A percentile compares a stretch with the other conserved stretches of the same genome.
Evolutionary conservation across 352 stramenopile species (phyloP).

Genomic region (Globisporangium spiculum): DNA sequence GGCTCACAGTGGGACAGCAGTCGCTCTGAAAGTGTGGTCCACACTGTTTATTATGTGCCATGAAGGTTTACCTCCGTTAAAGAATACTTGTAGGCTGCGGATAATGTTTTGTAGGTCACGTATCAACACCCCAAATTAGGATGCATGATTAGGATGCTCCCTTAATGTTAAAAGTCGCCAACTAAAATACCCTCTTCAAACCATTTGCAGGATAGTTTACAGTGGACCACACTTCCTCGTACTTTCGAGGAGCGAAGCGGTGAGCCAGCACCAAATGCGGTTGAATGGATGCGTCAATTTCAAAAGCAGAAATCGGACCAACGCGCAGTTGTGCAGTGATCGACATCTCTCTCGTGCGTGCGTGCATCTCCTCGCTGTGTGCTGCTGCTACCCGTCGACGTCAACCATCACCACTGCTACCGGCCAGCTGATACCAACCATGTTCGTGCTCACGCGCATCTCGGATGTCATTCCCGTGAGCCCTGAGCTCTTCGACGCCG

Average conservation of each 20-base stretch:
- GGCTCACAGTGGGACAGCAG: no score
- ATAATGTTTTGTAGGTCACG: no score
- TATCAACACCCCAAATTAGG: no score
- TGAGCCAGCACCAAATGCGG: background rate
- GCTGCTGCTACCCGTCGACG: background rate
- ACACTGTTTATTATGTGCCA: no score
- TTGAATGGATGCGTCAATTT: constrained; percentile 1
- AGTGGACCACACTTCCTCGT: background rate
- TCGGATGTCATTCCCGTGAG: constrained; percentile 85
- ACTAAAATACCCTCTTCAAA: no score
- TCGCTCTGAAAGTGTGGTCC: no score
- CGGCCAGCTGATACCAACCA: constrained; percentile 16
- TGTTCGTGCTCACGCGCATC: constrained; percentile 85
- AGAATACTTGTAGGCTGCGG: no score
- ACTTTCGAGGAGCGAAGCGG: background rate
- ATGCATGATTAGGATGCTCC: no score
- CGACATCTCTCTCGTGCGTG: background rate
- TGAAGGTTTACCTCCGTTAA: no score
- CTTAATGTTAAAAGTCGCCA: no score
- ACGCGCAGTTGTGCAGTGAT: background rate
- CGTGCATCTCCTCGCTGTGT: background rate
- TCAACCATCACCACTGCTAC: background rate
- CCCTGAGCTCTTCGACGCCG: constrained; percentile 73
- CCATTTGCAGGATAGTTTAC: no score
- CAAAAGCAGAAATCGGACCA: background rate